Conservation (phyloP, 2,329 filamentous ascomycete species). For the Gremmenia infestans region DNA sequence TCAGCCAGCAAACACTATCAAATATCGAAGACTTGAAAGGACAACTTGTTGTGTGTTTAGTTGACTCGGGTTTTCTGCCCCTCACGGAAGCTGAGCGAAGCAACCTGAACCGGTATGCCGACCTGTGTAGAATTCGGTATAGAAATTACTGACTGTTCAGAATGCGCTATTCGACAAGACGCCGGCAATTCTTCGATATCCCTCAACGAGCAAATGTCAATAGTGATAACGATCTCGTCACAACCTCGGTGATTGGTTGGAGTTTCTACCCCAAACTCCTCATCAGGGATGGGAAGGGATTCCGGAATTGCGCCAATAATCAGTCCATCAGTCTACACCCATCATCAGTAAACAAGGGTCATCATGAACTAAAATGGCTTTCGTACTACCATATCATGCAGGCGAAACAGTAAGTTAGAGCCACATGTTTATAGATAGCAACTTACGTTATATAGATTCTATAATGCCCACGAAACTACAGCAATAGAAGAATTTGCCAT, state of each 20-base stretch:
- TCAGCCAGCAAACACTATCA: constrained; percentile 79
- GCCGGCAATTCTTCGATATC: constrained; percentile 71
- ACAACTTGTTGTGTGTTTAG: constrained; percentile 78
- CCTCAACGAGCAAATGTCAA: constrained; percentile 70
- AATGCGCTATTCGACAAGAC: constrained; percentile 59
- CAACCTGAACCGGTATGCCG: constrained; percentile 51
- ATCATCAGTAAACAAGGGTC: constrained; percentile 79
- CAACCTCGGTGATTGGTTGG: constrained; percentile 81
- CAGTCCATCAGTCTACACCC: constrained; percentile 84
- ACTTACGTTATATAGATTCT: constrained; percentile 47
- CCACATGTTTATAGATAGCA: constrained; percentile 2
- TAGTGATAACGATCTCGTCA: constrained; percentile 73
- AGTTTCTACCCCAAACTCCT: constrained; percentile 95
- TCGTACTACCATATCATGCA: constrained; percentile 99
- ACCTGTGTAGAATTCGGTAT: neutral
- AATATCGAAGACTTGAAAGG: constrained; percentile 96
- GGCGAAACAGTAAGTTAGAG: constrained; percentile 59
- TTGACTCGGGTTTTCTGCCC: constrained; percentile 77
- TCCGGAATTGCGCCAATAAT: constrained; percentile 90
- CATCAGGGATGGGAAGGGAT: constrained; percentile 75
- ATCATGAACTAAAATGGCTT: constrained; percentile 68
- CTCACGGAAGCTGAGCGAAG: constrained; percentile 69
- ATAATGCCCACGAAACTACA: constrained; percentile 87
- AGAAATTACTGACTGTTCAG: constrained; percentile 26
- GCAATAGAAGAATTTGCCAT: constrained; percentile 77